Percentiles rank a stretch among this genome's conserved stretches.
phyloP scores from a whole-genome alignment of 768 basidiomycete species.

The Dentipellis fragilis region DNA sequence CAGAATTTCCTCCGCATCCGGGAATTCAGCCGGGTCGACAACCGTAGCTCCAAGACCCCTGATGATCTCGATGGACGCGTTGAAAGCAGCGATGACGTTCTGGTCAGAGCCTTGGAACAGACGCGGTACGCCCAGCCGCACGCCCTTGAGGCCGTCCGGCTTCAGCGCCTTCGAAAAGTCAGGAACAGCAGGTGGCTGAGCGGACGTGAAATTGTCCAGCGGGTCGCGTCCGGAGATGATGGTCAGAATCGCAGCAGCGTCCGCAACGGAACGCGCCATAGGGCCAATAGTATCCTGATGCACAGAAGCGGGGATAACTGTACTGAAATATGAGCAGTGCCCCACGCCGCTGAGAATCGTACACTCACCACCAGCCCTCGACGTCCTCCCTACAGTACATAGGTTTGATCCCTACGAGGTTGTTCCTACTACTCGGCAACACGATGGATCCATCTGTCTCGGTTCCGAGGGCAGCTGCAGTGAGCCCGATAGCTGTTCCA shows the following conservation, averaged over 20 bases:
- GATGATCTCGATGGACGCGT: constrained; percentile 27
- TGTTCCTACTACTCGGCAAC: constrained; percentile 37
- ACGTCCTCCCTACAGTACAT: constrained; percentile 51
- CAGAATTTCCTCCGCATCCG: constrained; percentile 36
- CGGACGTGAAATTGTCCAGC: constrained; percentile 29
- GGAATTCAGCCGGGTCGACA: constrained; percentile 53
- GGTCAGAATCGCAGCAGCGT: constrained; percentile 45
- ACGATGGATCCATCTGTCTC: constrained; percentile 42
- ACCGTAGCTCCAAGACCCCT: constrained; percentile 35
- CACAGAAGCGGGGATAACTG: constrained; percentile 46
- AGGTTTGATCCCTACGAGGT: constrained; percentile 50
- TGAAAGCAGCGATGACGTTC: constrained; percentile 27
- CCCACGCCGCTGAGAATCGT: background rate
- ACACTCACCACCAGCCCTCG: constrained; percentile 42
- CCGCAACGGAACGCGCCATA: constrained; percentile 40
- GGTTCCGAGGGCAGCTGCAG: constrained; percentile 32
- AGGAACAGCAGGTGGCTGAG: constrained; percentile 39
- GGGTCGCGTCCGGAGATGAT: constrained; percentile 34
- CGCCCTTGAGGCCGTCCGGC: constrained; percentile 34
- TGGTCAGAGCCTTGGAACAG: constrained; percentile 18
- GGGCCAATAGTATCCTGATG: constrained; percentile 55
- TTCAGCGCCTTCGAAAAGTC: constrained; percentile 47
- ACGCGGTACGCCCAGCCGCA: constrained; percentile 36
- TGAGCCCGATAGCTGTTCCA: constrained; percentile 31
- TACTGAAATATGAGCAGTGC: background rate